Base-by-base conservation (phyloP, 1,284 basidiomycete species). In the Apiotrichum akiyoshidainum region DNA sequence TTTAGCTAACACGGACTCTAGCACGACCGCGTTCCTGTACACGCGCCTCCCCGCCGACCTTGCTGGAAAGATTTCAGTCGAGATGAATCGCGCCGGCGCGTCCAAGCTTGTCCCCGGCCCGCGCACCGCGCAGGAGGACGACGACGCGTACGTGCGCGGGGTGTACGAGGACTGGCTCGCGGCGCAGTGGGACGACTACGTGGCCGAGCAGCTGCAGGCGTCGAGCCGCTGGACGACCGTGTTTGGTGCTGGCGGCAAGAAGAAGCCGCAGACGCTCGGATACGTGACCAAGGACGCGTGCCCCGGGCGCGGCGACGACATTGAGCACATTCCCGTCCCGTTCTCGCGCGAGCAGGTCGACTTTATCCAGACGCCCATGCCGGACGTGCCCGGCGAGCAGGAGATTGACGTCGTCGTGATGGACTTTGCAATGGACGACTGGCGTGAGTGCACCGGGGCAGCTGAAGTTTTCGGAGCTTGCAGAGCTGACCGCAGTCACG, bases 381-480 rank as follows among this genome's bases (percentile, higher is more conserved):
- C 72, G 2, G 66, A 65, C n/a, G 65, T 74, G 1, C 45, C 57
- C 9, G 66, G 68, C 37, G 70, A 72, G 39, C 68, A 72, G 45
- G 51, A 58, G 12, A 68, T 78, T 33, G 74, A 75, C 54, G 74
- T 76, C 1, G 71, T 76, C 5, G 67, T 70, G 22, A 75, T 77
- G 76, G 74, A 76, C 59, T 78, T 77, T 61, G 68, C 73, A 6
- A 58, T 77, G 52, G 72, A 73, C 46, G 77, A 78, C 55, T 74
- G 77, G 57, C 47, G 76, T 74, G 48, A 65, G 76, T 71, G 37
- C 37, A 37, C 12, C 2, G 14, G 11, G 5, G 10, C 37, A 6
- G 16, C 5, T 35, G 41, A n/a, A n/a, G n/a, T n/a, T n/a, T n/a
- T n/a, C n/a, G n/a, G n/a, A n/a, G n/a, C n/a, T n/a, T n/a, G n/a